Base-by-base conservation (phyloP, 2,329 filamentous ascomycete species). In the Tricladium varicosporioides region DNA sequence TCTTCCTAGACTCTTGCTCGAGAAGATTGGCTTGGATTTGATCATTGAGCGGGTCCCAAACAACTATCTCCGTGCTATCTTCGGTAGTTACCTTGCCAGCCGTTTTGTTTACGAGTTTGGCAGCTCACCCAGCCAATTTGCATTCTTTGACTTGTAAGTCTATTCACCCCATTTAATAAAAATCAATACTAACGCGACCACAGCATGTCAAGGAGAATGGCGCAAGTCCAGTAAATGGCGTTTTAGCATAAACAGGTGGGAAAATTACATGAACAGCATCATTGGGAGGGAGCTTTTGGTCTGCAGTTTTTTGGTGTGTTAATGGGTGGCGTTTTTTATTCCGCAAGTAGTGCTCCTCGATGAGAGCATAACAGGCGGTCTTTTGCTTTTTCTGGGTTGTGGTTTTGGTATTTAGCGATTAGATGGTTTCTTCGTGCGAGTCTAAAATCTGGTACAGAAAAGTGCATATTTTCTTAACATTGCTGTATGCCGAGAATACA, bases 21-120 rank as follows among this genome's bases (percentile, higher is more conserved):
- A 94, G 69, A 90, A 96, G 83, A 90, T 99, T 74, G 93, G 93
- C 1, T 80, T 99, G 15, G 89, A 96, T 49, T 91, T 87, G 55
- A 92, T 99, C 64, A 83, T 97, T 60, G 74, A 87, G 70, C 84
- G 94, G 63, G 92, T 99, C 18, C 94, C 94, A 0, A 91, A 96
- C 60, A 88, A 86, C 65, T 99, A 99, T 72, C 83, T 99, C 61
- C 85, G 92, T 64, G 88, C 92, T 63, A 97, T 99, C 72, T 99
- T 99, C 71, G 94, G 94, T 65, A 95, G 90, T 72, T 97, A 93
- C 76, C 80, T 99, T 65, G 93, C 94, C 49, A 95, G 89, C 70
- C 88, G 94, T 45, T 99, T 99, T 72, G 91, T 99, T 43, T 99
- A 99, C 74, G 86, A 96, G 73, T 94, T 93, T 72, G 94, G 94